phyloP scores from a whole-genome alignment of 106 monocot species.

The Agapanthus africanus region DNA sequence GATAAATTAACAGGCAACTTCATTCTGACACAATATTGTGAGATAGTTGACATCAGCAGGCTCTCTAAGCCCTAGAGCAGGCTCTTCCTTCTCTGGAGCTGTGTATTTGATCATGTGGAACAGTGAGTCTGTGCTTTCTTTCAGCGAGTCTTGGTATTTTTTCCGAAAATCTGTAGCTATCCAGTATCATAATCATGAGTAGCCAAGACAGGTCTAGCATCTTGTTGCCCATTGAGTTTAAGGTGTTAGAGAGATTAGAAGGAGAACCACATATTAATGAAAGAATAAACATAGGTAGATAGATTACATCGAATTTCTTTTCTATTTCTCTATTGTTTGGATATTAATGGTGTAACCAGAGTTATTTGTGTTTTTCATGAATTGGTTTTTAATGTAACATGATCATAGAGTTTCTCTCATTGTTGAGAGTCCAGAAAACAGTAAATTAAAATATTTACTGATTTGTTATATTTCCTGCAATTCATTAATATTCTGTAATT shows the following conservation, averaged over 20 bases:
- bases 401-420: too few relatives aligned
- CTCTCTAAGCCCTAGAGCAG: not conserved
- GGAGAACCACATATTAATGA: not conserved
- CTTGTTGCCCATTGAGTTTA: constrained; percentile 8
- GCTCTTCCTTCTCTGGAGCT: constrained; percentile 2
- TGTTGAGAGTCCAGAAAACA: too few relatives aligned
- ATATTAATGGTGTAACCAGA: too few relatives aligned
- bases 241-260: not conserved
- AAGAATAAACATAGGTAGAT: not conserved
- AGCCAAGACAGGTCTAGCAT: not conserved
- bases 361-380: too few relatives aligned
- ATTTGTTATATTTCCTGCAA: too few relatives aligned
- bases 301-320: not conserved
- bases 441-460: too few relatives aligned
- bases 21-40: not conserved
- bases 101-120: too few relatives aligned
- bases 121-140: too few relatives aligned
- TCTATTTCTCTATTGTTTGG: not conserved
- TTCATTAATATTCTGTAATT: too few relatives aligned
- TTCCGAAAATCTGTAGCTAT: not conserved
- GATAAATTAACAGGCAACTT: not conserved
- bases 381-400: too few relatives aligned
- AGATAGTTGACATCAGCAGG: constrained; percentile 1
- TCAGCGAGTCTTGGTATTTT: not conserved
- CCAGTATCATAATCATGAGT: constrained; percentile 5